Evolutionary conservation across 2,329 filamentous ascomycete genomes (phyloP), one percentile per base, ranked within the genome.

Genomic region (Ophiognomonia clavigignenti-juglandacearum): DNA sequence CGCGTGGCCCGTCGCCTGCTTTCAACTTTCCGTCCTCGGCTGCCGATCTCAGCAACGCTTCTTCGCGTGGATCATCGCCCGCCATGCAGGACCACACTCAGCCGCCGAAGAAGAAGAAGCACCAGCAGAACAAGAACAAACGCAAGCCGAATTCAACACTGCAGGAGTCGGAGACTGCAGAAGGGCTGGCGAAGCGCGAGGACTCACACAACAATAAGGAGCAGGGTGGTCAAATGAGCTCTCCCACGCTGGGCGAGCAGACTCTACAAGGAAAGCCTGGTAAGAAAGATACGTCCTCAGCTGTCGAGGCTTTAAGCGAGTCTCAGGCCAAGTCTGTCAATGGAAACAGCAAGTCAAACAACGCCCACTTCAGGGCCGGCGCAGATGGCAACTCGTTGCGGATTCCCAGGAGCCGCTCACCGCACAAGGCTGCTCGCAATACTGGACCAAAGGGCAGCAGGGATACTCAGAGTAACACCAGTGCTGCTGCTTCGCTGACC

Each of bases 331-430:
- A 41, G 27, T 3, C 13, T 8, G 18, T 16, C 22, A 40, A 31
- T 4, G 9, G 29, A 20, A 24, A 19, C 4, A 35, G 31, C 3
- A 11, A 26, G 3, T 26, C n/a, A 16, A 46, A 14, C 19, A 18
- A 31, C 7, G 45, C 5, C 11, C 51, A 49, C 14, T 67, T 60
- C 18, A 56, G 61, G 24, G 49, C 55, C 32, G 52, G 57, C 22
- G 58, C 56, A 10, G 18, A 4, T 19, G 64, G 63, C n/a, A 64
- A 63, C 19, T 68, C 66, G 4, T 55, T 68, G 24, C 59, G 58
- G 9, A 47, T 66, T 19, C 35, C 31, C 47, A 47, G 46, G 27
- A 27, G 37, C 16, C 43, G 23, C 4, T 43, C 37, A 23, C 37
- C 42, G 11, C 45, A 36, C 13, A 47, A 43, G 38, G 26, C 39